Evolutionary conservation across 2,329 filamentous ascomycete species (phyloP).

Genomic region (Penicillium verrucosum): DNA sequence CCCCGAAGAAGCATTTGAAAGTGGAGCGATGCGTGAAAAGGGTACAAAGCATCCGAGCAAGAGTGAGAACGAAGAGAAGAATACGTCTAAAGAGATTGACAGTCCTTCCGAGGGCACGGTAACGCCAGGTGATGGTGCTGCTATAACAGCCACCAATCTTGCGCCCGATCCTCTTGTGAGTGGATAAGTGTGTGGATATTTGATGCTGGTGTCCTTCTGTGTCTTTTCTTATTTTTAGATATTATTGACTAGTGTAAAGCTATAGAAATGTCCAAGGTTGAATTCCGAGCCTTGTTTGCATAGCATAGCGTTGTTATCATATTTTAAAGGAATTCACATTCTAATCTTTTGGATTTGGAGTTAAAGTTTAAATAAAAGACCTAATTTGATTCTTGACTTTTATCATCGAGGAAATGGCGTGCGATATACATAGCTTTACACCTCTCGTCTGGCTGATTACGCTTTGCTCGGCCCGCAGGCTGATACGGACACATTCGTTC

Average conservation of each 20-base stretch:
- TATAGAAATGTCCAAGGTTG: neutral
- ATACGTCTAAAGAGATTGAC: neutral
- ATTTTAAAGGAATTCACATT: neutral
- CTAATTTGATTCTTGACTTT: too few relatives aligned
- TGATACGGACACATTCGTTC: too few relatives aligned
- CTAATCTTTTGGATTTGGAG: neutral
- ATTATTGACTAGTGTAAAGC: neutral
- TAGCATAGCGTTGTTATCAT: neutral
- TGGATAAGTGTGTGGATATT: conserved; percentile 17
- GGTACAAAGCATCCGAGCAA: conserved; percentile 54
- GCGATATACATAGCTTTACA: too few relatives aligned
- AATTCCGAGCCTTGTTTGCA: neutral
- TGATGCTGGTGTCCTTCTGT: neutral
- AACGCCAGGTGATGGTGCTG: conserved; percentile 12
- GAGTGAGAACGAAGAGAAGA: conserved; percentile 15
- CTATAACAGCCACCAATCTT: conserved; percentile 17
- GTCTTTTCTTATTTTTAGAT: neutral
- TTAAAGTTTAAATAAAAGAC: neutral
- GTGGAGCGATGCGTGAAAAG: conserved; percentile 70
- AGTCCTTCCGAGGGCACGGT: conserved; percentile 10
- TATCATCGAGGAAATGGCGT: too few relatives aligned
- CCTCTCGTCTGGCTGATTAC: too few relatives aligned
- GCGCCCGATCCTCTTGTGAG: conserved; percentile 32
- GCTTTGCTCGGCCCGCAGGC: too few relatives aligned
- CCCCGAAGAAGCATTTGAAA: conserved; percentile 80